Conservation (phyloP, 202 grass and related monocot species). For the Brachypodium distachyon region DNA sequence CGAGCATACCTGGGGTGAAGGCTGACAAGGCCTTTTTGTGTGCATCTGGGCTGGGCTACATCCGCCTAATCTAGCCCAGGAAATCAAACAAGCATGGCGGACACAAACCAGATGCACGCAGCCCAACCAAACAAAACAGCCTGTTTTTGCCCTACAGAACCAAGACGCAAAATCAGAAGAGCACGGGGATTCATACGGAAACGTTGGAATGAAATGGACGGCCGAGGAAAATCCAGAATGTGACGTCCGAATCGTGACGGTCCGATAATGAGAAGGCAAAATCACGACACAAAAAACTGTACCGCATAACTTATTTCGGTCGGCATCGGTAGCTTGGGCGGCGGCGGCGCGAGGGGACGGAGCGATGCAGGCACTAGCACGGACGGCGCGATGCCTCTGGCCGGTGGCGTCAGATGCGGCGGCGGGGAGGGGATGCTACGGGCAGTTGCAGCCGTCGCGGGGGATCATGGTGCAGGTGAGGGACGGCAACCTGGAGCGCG, state of each 20-base stretch:
- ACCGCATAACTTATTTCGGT: too few relatives aligned
- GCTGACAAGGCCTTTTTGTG: too few relatives aligned
- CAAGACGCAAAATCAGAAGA: not conserved
- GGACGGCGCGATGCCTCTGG: constrained; percentile 14
- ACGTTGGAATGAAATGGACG: not conserved
- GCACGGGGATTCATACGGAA: not conserved
- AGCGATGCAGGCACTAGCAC: constrained; percentile 35
- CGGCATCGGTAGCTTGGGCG: not conserved
- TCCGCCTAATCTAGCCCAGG: too few relatives aligned
- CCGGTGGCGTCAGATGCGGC: not conserved
- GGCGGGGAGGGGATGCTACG: not conserved
- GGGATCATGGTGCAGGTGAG: constrained; percentile 73
- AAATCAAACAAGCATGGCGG: too few relatives aligned
- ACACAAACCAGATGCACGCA: too few relatives aligned
- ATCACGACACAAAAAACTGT: too few relatives aligned
- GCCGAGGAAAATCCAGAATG: not conserved
- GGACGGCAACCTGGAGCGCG: constrained; percentile 78
- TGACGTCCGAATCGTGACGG: not conserved
- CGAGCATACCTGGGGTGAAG: too few relatives aligned
- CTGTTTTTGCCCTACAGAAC: not conserved
- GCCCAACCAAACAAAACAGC: too few relatives aligned
- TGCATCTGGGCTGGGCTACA: too few relatives aligned
- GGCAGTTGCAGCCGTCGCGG: constrained; percentile 30
- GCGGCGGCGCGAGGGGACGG: not conserved
- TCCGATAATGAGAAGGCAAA: too few relatives aligned